phyloP scores from a whole-genome alignment of 352 stramenopile species.

The Globisporangium echinulatum region DNA sequence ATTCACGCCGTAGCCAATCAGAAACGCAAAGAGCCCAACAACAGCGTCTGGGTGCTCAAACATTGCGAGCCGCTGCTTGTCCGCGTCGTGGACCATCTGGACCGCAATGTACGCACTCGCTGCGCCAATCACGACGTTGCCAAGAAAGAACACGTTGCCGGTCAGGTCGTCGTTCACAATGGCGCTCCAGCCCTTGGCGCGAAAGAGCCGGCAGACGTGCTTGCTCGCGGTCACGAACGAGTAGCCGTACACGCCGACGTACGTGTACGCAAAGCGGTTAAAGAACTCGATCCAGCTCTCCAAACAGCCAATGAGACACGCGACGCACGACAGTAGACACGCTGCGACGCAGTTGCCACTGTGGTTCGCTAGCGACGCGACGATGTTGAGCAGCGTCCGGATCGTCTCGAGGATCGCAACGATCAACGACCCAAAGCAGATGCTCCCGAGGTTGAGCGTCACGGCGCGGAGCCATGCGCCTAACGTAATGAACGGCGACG shows the following conservation, averaged over 20 bases:
- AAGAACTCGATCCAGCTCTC: slow-evolving; percentile 86
- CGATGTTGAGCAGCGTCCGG: slow-evolving; percentile 51
- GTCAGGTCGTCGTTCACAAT: slow-evolving; percentile 89
- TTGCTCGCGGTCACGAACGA: slow-evolving; percentile 73
- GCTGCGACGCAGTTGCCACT: slow-evolving; percentile 72
- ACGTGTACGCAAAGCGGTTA: slow-evolving; percentile 87
- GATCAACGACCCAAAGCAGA: slow-evolving; percentile 90
- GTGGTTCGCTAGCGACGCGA: slow-evolving; percentile 50
- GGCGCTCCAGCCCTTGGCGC: slow-evolving; percentile 73
- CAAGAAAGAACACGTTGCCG: slow-evolving; percentile 79
- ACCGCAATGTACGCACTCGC: slow-evolving; percentile 62
- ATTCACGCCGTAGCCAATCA: slow-evolving; percentile 70
- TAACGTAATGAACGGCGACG: slow-evolving; percentile 64
- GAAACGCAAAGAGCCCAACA: slow-evolving; percentile 64
- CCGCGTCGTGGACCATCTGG: slow-evolving; percentile 36
- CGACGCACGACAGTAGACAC: slow-evolving; percentile 58
- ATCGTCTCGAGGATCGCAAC: slow-evolving; percentile 88
- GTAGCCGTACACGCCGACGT: slow-evolving; percentile 85
- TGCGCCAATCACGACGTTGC: slow-evolving; percentile 67
- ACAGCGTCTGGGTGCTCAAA: slow-evolving; percentile 61
- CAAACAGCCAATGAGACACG: slow-evolving; percentile 77
- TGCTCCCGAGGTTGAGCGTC: slow-evolving; percentile 89
- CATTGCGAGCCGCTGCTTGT: slow-evolving; percentile 50
- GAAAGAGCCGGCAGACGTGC: slow-evolving; percentile 79
- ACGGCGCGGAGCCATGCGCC: slow-evolving; percentile 72